Evolutionary conservation across 129 eudicot genomes (phyloP).

Genomic region (Gnaphalium uliginosum): DNA sequence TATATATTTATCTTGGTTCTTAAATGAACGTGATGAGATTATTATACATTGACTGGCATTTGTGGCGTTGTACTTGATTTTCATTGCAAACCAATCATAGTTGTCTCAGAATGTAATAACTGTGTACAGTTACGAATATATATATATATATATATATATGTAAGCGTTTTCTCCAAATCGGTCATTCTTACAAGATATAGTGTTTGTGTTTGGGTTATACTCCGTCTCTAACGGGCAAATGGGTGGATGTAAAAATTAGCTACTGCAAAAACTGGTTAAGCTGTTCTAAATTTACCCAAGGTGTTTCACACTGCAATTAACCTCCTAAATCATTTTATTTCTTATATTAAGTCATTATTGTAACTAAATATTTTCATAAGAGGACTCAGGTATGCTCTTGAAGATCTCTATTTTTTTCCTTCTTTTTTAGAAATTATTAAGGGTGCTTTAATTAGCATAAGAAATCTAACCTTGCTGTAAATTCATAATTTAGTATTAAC

Average conservation of each 20-base stretch:
- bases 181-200: background rate
- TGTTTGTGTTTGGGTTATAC: background rate
- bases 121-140: background rate
- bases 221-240: too few relatives aligned
- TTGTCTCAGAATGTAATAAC: slow-evolving; percentile 3
- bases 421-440: background rate
- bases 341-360: too few relatives aligned
- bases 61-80: slow-evolving; percentile 9
- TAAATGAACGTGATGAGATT: background rate
- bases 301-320: too few relatives aligned
- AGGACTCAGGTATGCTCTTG: background rate
- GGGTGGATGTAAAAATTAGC: too few relatives aligned
- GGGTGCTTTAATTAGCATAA: background rate
- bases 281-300: too few relatives aligned
- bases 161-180: background rate
- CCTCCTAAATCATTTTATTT: too few relatives aligned
- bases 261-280: too few relatives aligned
- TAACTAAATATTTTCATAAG: too few relatives aligned
- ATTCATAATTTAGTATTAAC: background rate
- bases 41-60: background rate
- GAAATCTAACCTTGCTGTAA: background rate
- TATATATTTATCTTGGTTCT: slow-evolving; percentile 5
- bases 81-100: background rate
- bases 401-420: background rate
- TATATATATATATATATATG: background rate